Evolutionary conservation across 768 basidiomycete genomes (phyloP), one percentile per base, ranked within the genome.

Genomic region (Panaeolus cyanescens): DNA sequence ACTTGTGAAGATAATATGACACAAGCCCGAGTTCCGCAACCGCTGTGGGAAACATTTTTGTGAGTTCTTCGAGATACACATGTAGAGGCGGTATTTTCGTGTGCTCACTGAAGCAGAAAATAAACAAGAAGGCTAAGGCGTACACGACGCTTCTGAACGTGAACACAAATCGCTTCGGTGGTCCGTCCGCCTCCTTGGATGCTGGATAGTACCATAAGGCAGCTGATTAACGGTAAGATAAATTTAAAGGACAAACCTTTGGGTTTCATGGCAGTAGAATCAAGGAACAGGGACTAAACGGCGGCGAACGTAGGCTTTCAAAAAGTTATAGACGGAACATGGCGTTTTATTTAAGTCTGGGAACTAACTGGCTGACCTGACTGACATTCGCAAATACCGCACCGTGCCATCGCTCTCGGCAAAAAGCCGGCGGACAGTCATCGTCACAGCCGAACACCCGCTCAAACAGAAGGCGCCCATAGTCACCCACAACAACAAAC

Each of bases 21-120:
- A 76, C 73, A 15, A 73, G 69, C 15, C 73, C 72, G 25, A 76
- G 69, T 53, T 71, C 67, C 32, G 66, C 64, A 55, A 59, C 68
- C 17, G 71, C 72, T 73, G 50, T 30, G 19, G n/a, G 13, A 3
- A 12, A 55, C 5, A 34, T 7, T 36, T 8, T n/a, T n/a, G n/a
- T n/a, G n/a, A n/a, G n/a, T n/a, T n/a, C n/a, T n/a, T n/a, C n/a
- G n/a, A n/a, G n/a, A n/a, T n/a, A n/a, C n/a, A n/a, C 2, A 56
- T 7, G 32, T 5, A 7, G 13, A 13, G 9, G 15, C 19, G 37
- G 55, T 30, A 58, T 55, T 37, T 25, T 13, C 56, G 25, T 31
- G 13, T 33, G 67, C 74, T 53, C 32, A 75, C 74, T 71, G 30
- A 72, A 42, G 7, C 55, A 55, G 62, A 74, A 73, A 57, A 74